These are phyloP conservation scores for Sistotremastrum suecicum DNA, from an alignment of 768 basidiomycete species.

Conservation along the genomic window DNA sequence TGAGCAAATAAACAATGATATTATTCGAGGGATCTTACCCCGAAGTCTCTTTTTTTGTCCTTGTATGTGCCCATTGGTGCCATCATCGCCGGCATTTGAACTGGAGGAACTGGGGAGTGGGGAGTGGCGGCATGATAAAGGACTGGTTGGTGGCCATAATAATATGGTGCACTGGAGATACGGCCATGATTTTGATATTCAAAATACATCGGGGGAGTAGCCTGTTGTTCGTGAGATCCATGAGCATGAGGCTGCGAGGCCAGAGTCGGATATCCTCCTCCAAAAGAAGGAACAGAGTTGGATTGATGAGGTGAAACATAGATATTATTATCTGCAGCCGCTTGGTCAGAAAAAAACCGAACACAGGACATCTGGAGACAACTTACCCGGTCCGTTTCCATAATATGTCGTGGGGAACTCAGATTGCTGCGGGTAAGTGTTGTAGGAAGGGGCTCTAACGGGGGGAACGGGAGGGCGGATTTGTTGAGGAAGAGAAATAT, in stretches of 20 bases:
- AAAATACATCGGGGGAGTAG: slow-evolving; percentile 38
- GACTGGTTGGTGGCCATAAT: slow-evolving; percentile 44
- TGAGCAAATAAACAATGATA: too few relatives aligned
- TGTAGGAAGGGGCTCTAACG: too few relatives aligned
- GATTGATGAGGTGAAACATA: slow-evolving; percentile 32
- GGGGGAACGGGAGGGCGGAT: too few relatives aligned
- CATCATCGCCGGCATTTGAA: slow-evolving; percentile 28
- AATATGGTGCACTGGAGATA: slow-evolving; percentile 42
- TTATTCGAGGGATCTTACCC: slow-evolving; percentile 23
- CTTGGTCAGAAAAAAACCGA: too few relatives aligned
- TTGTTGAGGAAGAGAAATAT: too few relatives aligned
- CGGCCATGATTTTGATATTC: slow-evolving; percentile 37
- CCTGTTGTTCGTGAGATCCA: slow-evolving; percentile 21
- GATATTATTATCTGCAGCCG: slow-evolving; percentile 8
- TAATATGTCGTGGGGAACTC: too few relatives aligned
- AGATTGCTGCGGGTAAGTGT: too few relatives aligned
- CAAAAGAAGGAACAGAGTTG: slow-evolving; percentile 23
- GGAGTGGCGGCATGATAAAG: slow-evolving; percentile 37
- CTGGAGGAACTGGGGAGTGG: slow-evolving; percentile 39
- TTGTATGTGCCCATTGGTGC: slow-evolving; percentile 26
- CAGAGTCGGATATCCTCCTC: slow-evolving; percentile 36
- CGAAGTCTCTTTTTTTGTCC: slow-evolving; percentile 39
- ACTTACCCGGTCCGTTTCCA: too few relatives aligned
- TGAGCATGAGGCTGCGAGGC: slow-evolving; percentile 27
- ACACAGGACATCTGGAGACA: too few relatives aligned